Evolutionary conservation across 1,139 yeast species (phyloP).

Genomic region (Hansenula lynferdii): DNA sequence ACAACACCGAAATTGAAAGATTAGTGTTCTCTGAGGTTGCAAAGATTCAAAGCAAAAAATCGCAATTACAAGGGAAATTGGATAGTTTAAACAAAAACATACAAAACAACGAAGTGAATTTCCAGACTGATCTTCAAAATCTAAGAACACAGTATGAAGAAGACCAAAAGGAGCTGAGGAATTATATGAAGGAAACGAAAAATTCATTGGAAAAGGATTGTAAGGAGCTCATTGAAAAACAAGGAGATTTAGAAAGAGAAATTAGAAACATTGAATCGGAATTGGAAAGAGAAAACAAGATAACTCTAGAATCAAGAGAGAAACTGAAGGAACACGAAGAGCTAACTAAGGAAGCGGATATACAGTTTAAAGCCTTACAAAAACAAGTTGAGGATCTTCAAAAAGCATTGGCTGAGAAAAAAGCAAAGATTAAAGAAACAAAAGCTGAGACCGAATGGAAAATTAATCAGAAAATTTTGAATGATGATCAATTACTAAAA

Average conservation of each 20-base stretch:
- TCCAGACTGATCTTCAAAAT: constrained; percentile 18
- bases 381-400: not conserved
- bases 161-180: constrained; percentile 9
- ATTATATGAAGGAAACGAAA: constrained; percentile 15
- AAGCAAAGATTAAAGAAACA: constrained; percentile 18
- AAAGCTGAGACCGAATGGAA: constrained; percentile 25
- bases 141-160: constrained; percentile 18
- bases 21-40: constrained; percentile 29
- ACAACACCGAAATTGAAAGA: constrained; percentile 30
- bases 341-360: constrained; percentile 14
- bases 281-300: not conserved
- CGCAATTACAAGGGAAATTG: constrained; percentile 19
- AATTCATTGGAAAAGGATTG: constrained; percentile 7
- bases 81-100: constrained; percentile 20
- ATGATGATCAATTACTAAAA: constrained; percentile 30
- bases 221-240: constrained; percentile 3
- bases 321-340: constrained; percentile 15
- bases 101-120: constrained; percentile 20
- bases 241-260: not conserved
- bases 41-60: constrained; percentile 26
- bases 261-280: not conserved
- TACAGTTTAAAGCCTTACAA: constrained; percentile 9
- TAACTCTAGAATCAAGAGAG: not conserved
- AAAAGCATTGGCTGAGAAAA: constrained; percentile 6
- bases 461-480: constrained; percentile 22